Base-by-base conservation (phyloP, 1,284 basidiomycete species). In the Melampsora americana region DNA sequence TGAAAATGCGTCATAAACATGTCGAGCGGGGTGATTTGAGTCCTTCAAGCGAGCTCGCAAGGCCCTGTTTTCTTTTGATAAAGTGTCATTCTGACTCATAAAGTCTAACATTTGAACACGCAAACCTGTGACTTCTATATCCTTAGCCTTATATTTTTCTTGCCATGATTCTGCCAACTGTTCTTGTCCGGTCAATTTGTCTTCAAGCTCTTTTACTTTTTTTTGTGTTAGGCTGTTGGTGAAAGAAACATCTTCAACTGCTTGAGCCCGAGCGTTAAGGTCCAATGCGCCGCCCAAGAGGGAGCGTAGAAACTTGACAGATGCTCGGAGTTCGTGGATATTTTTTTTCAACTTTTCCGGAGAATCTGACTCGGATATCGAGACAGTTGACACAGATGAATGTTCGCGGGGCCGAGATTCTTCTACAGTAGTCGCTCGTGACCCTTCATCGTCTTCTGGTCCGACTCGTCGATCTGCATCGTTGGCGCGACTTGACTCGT, bases 11-110 rank as follows among this genome's bases (percentile, higher is more conserved):
- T 56, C 28, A 28, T 56, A 56, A 14, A 56, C 53, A 28, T n/a
- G 28, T 56, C 28, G 53, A 56, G 53, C 53, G 14, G 53, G 53
- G 28, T 56, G 53, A 56, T 56, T 56, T 56, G 53, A n/a, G 53
- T 56, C 53, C n/a, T 28, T 56, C 53, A 56, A 28, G 18, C 53
- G 53, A 56, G n/a, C 28, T 28, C 53, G 53, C 28, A 56, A 56
- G n/a, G n/a, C 53, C 28, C 53, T 16, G 20, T 56, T 56, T 28
- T 56, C 53, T 56, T 56, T 56, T 20, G 53, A 56, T 28, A 56
- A 9, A n/a, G 53, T 14, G n/a, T 56, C 53, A 56, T 56, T 56
- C 53, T 56, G 53, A 56, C n/a, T 28, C 53, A 56, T 56, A 7
- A 56, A 23, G 14, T 56, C 53, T 28, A 56, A 23, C 20, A 56